Conservation (phyloP, 1,139 yeast species). For the Petasospora fabianii region DNA sequence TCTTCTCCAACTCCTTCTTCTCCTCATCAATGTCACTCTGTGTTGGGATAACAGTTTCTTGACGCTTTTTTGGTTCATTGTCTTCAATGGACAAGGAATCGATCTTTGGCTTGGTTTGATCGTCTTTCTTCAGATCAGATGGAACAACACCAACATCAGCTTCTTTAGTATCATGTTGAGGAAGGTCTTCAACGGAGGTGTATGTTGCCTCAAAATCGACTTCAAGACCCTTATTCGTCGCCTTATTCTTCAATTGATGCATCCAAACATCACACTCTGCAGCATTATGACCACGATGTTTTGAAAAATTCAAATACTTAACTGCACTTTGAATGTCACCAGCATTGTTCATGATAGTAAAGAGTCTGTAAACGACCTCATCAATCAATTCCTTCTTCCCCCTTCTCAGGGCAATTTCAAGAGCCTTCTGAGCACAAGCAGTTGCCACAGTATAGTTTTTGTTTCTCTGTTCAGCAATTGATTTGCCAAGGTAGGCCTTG, state of each 20-base stretch:
- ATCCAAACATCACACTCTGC: slow-evolving; percentile 37
- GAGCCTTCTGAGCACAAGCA: slow-evolving; percentile 52
- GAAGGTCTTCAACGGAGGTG: slow-evolving; percentile 11
- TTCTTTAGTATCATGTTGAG: slow-evolving; percentile 1
- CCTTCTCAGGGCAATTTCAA: slow-evolving; percentile 46
- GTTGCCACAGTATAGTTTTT: slow-evolving; percentile 54
- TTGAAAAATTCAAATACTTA: slow-evolving; percentile 47
- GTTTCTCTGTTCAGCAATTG: slow-evolving; percentile 40
- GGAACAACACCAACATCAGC: background rate
- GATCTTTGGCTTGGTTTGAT: background rate
- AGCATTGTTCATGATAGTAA: slow-evolving; percentile 44
- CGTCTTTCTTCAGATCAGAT: background rate
- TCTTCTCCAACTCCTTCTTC: slow-evolving; percentile 19
- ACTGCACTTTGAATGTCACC: slow-evolving; percentile 48
- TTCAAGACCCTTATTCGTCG: slow-evolving; percentile 20
- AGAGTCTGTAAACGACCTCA: slow-evolving; percentile 57
- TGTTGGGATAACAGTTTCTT: no score
- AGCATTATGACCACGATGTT: slow-evolving; percentile 36
- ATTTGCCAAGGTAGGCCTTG: slow-evolving; percentile 48
- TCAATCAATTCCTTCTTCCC: slow-evolving; percentile 55
- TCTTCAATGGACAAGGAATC: background rate
- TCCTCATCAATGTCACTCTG: slow-evolving; percentile 2
- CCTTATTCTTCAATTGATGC: slow-evolving; percentile 39
- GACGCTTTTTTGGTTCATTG: no score
- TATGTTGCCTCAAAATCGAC: slow-evolving; percentile 12